Conservation (phyloP, 805 yeast species). For the Ogataea dorogensis region DNA sequence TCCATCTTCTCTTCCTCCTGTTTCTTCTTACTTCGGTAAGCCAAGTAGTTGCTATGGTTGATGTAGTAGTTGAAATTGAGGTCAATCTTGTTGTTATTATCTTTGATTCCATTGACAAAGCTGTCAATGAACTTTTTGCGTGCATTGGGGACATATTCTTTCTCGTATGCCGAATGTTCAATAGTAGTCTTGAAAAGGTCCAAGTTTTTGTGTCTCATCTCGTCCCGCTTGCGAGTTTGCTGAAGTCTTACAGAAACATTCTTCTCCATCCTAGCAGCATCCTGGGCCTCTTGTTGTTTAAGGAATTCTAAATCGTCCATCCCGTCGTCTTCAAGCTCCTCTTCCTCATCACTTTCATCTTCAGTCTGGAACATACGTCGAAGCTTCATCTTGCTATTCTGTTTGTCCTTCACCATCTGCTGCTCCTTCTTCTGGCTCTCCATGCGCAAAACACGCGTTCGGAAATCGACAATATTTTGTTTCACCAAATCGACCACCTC, state of each 20-base stretch:
- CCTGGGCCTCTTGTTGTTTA: constrained; percentile 20
- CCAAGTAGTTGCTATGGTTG: constrained; percentile 44
- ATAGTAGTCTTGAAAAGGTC: constrained; percentile 35
- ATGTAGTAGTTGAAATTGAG: constrained; percentile 35
- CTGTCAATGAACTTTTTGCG: constrained; percentile 28
- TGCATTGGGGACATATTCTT: constrained; percentile 19
- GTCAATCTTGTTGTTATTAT: constrained; percentile 34
- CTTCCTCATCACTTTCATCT: constrained; percentile 29
- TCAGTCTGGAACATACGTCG: constrained; percentile 39
- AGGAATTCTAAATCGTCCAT: constrained; percentile 17
- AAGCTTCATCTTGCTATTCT: constrained; percentile 46
- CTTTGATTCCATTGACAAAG: constrained; percentile 29
- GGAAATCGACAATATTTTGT: constrained; percentile 52
- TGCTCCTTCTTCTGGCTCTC: constrained; percentile 51
- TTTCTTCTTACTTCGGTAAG: constrained; percentile 37
- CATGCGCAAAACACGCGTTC: constrained; percentile 51
- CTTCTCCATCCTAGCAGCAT: constrained; percentile 22
- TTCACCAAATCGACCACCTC: constrained; percentile 52
- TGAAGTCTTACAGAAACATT: constrained; percentile 14
- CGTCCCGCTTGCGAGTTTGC: constrained; percentile 26
- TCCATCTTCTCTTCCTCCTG: constrained; percentile 46
- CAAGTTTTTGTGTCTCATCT: constrained; percentile 30
- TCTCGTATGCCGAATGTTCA: constrained; percentile 28
- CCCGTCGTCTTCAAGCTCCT: constrained; percentile 21
- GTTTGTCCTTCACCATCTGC: constrained; percentile 48